A percentile compares a stretch with the other conserved stretches of the same genome.
phyloP scores from a whole-genome alignment of 768 basidiomycete species.

The Boletus subcaerulescens region DNA sequence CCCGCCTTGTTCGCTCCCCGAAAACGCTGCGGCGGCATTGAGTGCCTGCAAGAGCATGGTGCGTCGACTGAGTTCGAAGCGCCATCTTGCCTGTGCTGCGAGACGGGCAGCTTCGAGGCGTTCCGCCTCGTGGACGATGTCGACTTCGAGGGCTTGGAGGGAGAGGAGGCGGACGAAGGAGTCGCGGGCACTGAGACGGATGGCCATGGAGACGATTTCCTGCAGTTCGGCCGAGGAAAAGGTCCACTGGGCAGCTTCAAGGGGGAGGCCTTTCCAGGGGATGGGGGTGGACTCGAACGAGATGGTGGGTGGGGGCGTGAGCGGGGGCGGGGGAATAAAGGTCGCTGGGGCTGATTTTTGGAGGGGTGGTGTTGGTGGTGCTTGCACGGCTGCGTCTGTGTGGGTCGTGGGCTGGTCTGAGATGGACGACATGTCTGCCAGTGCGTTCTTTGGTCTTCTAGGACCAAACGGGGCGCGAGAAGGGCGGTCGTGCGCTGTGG shows the following conservation, averaged over 20 bases:
- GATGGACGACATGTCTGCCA: not conserved
- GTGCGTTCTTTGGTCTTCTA: not conserved
- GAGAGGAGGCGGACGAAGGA: constrained; percentile 71
- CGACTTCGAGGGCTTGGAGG: constrained; percentile 55
- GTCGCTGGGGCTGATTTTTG: not conserved
- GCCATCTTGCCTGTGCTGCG: constrained; percentile 60
- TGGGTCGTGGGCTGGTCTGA: no score
- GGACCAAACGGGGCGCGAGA: constrained; percentile 22
- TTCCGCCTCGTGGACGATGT: constrained; percentile 56
- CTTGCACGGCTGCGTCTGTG: constrained; percentile 17
- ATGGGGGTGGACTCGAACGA: constrained; percentile 58
- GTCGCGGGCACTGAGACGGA: constrained; percentile 64
- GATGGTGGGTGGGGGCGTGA: constrained; percentile 49
- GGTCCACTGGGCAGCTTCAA: constrained; percentile 69
- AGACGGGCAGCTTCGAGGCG: constrained; percentile 52
- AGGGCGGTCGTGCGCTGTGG: constrained; percentile 22
- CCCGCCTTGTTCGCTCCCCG: not conserved
- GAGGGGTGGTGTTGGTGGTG: not conserved
- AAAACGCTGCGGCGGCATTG: constrained; percentile 14
- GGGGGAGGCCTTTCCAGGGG: constrained; percentile 63
- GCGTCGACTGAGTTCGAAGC: constrained; percentile 62
- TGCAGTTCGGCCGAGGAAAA: constrained; percentile 56
- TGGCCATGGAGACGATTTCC: constrained; percentile 66
- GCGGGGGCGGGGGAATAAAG: constrained; percentile 27
- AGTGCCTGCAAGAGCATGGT: constrained; percentile 72